Evolutionary conservation across 2,329 filamentous ascomycete species (phyloP), one percentile per base, ranked within the genome.

Genomic region (Penicillium griseofulvum): DNA sequence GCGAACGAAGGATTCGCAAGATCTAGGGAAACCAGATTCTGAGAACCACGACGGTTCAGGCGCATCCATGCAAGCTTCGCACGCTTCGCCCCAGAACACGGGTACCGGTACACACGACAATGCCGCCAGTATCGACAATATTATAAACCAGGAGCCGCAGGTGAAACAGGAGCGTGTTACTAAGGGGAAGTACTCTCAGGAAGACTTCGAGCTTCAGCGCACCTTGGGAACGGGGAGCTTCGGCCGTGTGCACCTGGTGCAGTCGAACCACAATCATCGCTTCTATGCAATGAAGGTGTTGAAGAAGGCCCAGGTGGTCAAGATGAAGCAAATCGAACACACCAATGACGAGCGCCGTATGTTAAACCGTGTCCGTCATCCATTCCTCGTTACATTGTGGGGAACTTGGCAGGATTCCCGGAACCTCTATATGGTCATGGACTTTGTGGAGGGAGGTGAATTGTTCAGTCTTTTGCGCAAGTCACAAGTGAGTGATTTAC

Each of bases 381-480:
- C 94, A 12, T 99, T 99, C 78, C 81, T 99, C 61, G 94, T 99
- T 71, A 99, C 94, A 1, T 81, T 99, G 38, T 99, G 94, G 94
- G 94, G 94, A 55, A 99, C 94, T 10, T 99, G 97, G 75, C 93
- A 97, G 73, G 94, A 99, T 70, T 84, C 87, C 48, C 91, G 87
- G 77, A 97, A 97, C 72, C 80, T 99, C 34, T 99, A 99, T 83
- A 99, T 99, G 94, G 94, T 99, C 68, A 99, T 99, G 94, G 94
- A 99, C 75, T 99, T 99, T 79, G 93, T 99, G 51, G 94, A 99
- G 76, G 94, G 94, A 65, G 94, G 94, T 69, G 94, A 99, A 80
- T 81, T 99, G 52, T 99, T 99, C 74, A 97, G 93, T 64, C 77
- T 99, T 67, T 80, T 99, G 67, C 84, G 94, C 67, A 97, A 99